A percentile compares a stretch with the other conserved stretches of the same genome.
These are phyloP conservation scores for Dispira simplex DNA, from an alignment of 192 early-diverging fungal species.

Conservation along the genomic window DNA sequence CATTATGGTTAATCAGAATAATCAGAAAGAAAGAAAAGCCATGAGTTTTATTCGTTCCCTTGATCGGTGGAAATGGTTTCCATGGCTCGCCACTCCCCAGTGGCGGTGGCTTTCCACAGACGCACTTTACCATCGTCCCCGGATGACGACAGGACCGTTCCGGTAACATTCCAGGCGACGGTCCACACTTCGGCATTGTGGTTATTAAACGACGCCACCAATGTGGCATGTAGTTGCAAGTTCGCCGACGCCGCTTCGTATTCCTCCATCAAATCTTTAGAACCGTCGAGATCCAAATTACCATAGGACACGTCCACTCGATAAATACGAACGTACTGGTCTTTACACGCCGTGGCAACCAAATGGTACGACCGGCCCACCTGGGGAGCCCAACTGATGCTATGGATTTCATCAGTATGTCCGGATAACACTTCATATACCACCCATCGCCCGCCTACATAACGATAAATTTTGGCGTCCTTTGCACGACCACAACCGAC, in stretches of 20 bases:
- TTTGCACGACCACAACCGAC: slow-evolving; percentile 9
- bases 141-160: slow-evolving; percentile 58
- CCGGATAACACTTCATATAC: slow-evolving; percentile 34
- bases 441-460: slow-evolving; percentile 36
- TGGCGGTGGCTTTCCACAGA: slow-evolving; percentile 43
- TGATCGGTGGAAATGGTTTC: slow-evolving; percentile 7
- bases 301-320: not conserved
- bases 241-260: not conserved
- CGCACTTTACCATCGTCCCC: slow-evolving; percentile 74
- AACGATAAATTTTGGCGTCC: slow-evolving; percentile 8
- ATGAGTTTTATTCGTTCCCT: not conserved
- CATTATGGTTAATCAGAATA: too few species aligned
- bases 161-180: slow-evolving; percentile 76
- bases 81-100: slow-evolving; percentile 5
- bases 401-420: slow-evolving; percentile 47
- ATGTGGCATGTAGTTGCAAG: slow-evolving; percentile 28
- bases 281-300: not conserved
- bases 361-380: slow-evolving; percentile 44
- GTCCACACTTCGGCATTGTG: slow-evolving; percentile 63
- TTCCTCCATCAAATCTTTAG: slow-evolving; percentile 5
- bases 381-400: slow-evolving; percentile 52
- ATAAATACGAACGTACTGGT: slow-evolving; percentile 29
- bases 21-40: too few species aligned
- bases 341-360: slow-evolving; percentile 27
- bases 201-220: slow-evolving; percentile 40